Base-by-base conservation (phyloP, 768 basidiomycete genomes). In the Phlegmacium glaucopus region DNA sequence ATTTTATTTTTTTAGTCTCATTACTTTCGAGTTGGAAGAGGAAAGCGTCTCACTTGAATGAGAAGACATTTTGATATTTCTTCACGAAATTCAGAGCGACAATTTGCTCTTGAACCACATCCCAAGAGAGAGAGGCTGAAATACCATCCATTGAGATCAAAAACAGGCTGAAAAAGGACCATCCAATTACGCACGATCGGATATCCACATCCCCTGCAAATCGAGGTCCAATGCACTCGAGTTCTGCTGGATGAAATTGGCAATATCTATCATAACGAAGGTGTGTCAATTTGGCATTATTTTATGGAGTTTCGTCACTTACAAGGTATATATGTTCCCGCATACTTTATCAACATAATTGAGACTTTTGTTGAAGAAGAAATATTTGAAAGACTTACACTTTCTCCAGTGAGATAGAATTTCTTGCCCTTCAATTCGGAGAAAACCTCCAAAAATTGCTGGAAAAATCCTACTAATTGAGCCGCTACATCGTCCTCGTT, bases 361-460 rank as follows among this genome's bases (percentile, higher is more conserved):
- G 13, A 41, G 28, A 35, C 4, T 28, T 34, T 37, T 12, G 40
- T 8, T 4, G 4, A 22, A 30, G 15, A 40, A 29, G 18, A 11
- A n/a, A 18, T 17, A 7, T 34, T 29, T 17, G 15, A 27, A n/a
- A 36, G 4, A 65, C 86, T 61, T 59, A 89, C 87, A 61, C 87
- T 89, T 68, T 89, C 87, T 22, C 87, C 87, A 12, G 78, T 70
- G 4, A 89, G 55, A 59, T 80, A 90, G 4, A 88, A 66, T 9
- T 84, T 86, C 68, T 85, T 87, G 16, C 75, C 74, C 59, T 87
- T 86, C 39, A 90, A 57, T 55, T 90, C 88, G 0, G 70, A 69
- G 66, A 90, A 90, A 4, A 90, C 78, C 18, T 82, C 73, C 4
- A 90, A 70, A 66, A 90, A 90, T 57, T 90, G 88, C 49, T 82